Evolutionary conservation across 257 asterid genomes (phyloP), one percentile per base, ranked within the genome.

Genomic region (Nicotiana obtusifolia): DNA sequence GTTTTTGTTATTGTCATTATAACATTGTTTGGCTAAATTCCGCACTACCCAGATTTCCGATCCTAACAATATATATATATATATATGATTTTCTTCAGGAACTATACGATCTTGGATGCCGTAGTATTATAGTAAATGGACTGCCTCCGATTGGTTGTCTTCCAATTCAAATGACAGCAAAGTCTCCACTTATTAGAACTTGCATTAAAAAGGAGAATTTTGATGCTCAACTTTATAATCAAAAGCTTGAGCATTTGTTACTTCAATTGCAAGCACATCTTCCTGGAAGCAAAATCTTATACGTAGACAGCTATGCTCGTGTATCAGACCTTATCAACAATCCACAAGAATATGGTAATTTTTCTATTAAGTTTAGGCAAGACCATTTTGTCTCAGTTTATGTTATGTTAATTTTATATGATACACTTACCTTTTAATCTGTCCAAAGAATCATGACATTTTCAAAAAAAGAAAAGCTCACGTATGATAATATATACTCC

Each of bases 91-190:
- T 61, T 41, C 14, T 20, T 7, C 76, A 82, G 84, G 75, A 76
- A 20, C 19, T 75, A 30, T 73, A 76, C 8, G 24, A 73, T 64
- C 14, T 37, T 17, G 84, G 84, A 11, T 47, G 64, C 2, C 81
- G 84, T 11, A 76, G 31, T 14, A 56, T 82, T 16, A 35, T 59
- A 1, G 80, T 82, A 31, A 49, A 65, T n/a, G 84, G 84, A 79
- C 81, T 82, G 44, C 84, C 84, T 6, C 84, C 84, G 5, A 59
- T 82, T 4, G 84, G 84, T 0, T 82, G 84, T 49, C 62, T 82
- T 52, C 84, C 84, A 35, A 13, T 82, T 41, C 83, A 81, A 33
- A 44, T 67, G 65, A 81, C 83, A 65, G 49, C 76, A 24, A 81
- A 67, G 49, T 67, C 83, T 52, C 79, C 79, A 20, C 15, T 81